phyloP scores from a whole-genome alignment of 2,329 filamentous ascomycete species.

The Xylariales sp. region DNA sequence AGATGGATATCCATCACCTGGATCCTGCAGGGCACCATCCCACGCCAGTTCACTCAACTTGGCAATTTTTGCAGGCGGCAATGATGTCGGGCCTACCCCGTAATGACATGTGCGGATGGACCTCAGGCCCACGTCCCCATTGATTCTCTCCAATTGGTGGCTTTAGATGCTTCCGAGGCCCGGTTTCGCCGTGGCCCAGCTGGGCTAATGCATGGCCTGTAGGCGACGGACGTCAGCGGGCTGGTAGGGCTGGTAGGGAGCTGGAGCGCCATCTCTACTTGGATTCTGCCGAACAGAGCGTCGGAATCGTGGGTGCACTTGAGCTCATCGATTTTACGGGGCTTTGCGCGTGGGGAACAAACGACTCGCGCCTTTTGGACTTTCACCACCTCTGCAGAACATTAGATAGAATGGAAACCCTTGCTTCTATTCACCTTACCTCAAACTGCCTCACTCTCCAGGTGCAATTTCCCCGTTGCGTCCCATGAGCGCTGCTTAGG shows the following conservation, averaged over 20 bases:
- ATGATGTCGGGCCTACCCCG: not conserved
- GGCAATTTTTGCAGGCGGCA: not conserved
- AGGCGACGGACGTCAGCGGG: not conserved
- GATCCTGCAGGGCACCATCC: too few species aligned
- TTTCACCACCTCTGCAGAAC: not conserved
- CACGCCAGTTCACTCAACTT: too few species aligned
- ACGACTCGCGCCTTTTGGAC: conserved; percentile 3
- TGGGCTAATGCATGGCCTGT: not conserved
- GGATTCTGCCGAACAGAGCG: not conserved
- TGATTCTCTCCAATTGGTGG: conserved; percentile 7
- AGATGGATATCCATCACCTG: too few species aligned
- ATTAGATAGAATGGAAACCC: too few species aligned
- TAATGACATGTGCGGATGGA: conserved; percentile 9
- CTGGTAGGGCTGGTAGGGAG: not conserved
- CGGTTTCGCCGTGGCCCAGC: conserved; percentile 7
- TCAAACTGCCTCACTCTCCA: too few species aligned
- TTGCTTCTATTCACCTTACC: too few species aligned
- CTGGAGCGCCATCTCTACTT: not conserved
- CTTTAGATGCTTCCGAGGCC: conserved; percentile 2
- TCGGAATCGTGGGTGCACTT: not conserved
- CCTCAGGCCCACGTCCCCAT: not conserved
- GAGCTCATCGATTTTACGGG: conserved; percentile 5
- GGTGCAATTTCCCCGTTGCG: too few species aligned
- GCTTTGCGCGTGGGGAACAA: not conserved
- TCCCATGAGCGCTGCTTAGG: too few species aligned